Evolutionary conservation across 1,139 yeast species (phyloP).

Genomic region (Saccharomyces pastorianus): DNA sequence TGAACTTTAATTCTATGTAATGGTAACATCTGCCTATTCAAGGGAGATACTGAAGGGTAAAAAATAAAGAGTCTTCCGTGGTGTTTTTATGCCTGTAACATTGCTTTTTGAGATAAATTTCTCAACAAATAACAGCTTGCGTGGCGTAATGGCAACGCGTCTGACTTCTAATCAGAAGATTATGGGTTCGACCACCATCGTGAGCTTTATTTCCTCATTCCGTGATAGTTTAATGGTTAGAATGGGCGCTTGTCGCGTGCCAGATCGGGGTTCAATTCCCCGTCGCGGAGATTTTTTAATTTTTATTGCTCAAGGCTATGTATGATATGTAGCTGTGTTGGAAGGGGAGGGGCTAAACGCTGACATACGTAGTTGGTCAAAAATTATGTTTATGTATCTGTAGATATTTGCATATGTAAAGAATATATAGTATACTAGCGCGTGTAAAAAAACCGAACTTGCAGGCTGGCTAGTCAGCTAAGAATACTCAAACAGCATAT

Average conservation of each 20-base stretch:
- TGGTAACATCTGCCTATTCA: too few relatives aligned
- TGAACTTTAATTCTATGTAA: too few relatives aligned
- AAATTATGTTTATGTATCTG: neutral
- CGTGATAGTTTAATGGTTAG: constrained; percentile 33
- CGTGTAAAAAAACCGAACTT: too few relatives aligned
- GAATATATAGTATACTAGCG: neutral
- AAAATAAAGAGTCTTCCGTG: too few relatives aligned
- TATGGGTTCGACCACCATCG: constrained; percentile 56
- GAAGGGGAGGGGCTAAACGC: too few relatives aligned
- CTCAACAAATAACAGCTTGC: constrained; percentile 34
- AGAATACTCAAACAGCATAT: constrained; percentile 64
- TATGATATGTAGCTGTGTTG: too few relatives aligned
- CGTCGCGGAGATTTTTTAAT: constrained; percentile 32
- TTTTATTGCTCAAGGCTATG: too few relatives aligned
- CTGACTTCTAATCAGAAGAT: constrained; percentile 54
- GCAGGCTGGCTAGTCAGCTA: too few relatives aligned
- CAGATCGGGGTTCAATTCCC: constrained; percentile 36
- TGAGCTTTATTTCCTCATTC: constrained; percentile 28
- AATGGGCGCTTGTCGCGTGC: constrained; percentile 36
- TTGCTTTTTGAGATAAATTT: too few relatives aligned
- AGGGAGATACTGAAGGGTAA: too few relatives aligned
- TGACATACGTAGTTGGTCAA: neutral
- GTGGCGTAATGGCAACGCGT: constrained; percentile 58
- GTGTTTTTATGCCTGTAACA: too few relatives aligned
- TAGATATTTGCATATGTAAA: neutral